Evolutionary conservation across 148 eudicot genomes (phyloP).

Genomic region (Beta vulgaris): DNA sequence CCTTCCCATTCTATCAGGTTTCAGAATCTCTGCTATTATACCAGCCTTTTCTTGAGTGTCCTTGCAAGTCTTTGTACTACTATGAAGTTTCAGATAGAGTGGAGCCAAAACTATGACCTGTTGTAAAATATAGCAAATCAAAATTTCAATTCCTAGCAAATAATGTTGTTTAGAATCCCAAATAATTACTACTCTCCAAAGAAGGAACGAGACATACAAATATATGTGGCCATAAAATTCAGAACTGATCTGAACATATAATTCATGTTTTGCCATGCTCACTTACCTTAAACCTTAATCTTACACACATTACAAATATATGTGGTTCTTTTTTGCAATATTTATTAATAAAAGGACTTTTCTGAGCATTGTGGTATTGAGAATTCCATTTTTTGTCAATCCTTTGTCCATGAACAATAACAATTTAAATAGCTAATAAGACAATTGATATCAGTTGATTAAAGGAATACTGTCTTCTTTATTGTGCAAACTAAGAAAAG

Average conservation of each 20-base stretch:
- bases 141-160: background rate
- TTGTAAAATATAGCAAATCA: constrained; percentile 29
- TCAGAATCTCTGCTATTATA: constrained; percentile 52
- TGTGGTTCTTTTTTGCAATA: too few species aligned
- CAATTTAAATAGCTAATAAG: too few species aligned
- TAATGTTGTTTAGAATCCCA: background rate
- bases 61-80: constrained; percentile 13
- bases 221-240: background rate
- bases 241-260: too few species aligned
- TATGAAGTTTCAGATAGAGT: constrained; percentile 62
- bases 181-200: background rate
- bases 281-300: too few species aligned
- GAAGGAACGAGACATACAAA: background rate
- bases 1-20: constrained; percentile 29
- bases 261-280: too few species aligned
- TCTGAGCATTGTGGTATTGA: too few species aligned
- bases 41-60: constrained; percentile 46
- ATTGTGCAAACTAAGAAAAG: background rate
- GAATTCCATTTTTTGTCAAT: too few species aligned
- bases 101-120: constrained; percentile 78
- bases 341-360: too few species aligned
- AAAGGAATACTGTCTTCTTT: too few species aligned
- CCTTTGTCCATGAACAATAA: too few species aligned
- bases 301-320: too few species aligned
- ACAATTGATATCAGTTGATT: too few species aligned